Evolutionary conservation across 2,329 filamentous ascomycete genomes (phyloP).

Genomic region (Sordariomycetes sp.): DNA sequence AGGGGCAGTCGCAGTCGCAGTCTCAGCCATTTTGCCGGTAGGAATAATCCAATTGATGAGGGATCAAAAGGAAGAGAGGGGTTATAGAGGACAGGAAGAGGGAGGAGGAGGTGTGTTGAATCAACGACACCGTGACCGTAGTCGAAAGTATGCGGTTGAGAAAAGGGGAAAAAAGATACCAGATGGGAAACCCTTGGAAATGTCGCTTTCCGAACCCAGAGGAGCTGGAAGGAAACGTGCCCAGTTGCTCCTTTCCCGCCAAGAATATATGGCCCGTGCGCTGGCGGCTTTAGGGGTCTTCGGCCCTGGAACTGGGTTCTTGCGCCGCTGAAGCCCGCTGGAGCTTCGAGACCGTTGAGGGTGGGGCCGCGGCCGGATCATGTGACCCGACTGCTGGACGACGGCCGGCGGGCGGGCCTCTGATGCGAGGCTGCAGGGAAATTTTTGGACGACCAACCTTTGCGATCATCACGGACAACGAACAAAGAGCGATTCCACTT

Average conservation of each 20-base stretch:
- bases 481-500: neutral
- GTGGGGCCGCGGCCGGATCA: too few species aligned
- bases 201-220: too few species aligned
- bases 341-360: too few species aligned
- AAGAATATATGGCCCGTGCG: too few species aligned
- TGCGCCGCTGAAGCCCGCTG: too few species aligned
- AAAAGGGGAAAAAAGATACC: conserved; percentile 1
- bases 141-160: neutral
- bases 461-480: neutral
- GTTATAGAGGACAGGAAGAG: too few species aligned
- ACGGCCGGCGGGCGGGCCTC: too few species aligned
- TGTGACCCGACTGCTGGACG: too few species aligned
- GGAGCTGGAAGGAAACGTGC: too few species aligned
- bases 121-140: neutral
- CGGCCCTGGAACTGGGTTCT: too few species aligned
- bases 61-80: conserved; percentile 1
- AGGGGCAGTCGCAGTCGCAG: conserved; percentile 33
- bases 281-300: too few species aligned
- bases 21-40: conserved; percentile 30
- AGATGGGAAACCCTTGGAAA: neutral
- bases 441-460: conserved; percentile 1
- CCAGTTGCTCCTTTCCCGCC: too few species aligned
- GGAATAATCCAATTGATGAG: conserved; percentile 5
- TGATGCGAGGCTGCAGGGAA: neutral
- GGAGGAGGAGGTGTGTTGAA: neutral